Percentiles rank a stretch among this genome's conserved stretches.
Conservation (phyloP, 805 yeast species). For the Saccharomycopsis malanga region DNA sequence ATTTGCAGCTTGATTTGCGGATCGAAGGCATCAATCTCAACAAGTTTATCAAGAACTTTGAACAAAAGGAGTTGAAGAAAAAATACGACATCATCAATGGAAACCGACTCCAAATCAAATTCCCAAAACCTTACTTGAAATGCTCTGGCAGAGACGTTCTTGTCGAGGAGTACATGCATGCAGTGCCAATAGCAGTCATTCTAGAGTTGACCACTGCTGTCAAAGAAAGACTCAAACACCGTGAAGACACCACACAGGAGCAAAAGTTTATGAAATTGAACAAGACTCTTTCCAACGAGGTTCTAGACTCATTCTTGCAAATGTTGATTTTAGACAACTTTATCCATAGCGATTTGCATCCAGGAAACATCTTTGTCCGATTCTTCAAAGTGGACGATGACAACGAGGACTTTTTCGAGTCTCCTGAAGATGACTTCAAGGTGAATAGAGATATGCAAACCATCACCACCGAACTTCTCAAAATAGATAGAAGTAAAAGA, state of each 20-base stretch:
- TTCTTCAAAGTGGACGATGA: constrained; percentile 44
- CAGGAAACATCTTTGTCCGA: constrained; percentile 85
- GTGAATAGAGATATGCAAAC: constrained; percentile 34
- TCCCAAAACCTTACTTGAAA: constrained; percentile 68
- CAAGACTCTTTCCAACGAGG: constrained; percentile 66
- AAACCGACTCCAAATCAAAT: constrained; percentile 39
- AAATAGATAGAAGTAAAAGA: constrained; percentile 24
- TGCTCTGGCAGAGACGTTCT: constrained; percentile 64
- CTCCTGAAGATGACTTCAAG: constrained; percentile 24
- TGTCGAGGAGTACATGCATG: constrained; percentile 80
- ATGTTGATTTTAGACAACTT: constrained; percentile 92
- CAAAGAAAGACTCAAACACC: constrained; percentile 21
- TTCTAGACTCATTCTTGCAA: constrained; percentile 84
- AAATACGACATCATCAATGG: constrained; percentile 9
- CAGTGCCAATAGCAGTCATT: constrained; percentile 72
- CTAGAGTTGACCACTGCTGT: constrained; percentile 40
- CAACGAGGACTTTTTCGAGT: background rate
- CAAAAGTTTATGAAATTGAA: constrained; percentile 36
- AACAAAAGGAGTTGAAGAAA: constrained; percentile 28
- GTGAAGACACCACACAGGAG: constrained; percentile 35
- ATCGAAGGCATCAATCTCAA: constrained; percentile 80
- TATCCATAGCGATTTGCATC: constrained; percentile 94
- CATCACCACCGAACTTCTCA: constrained; percentile 31
- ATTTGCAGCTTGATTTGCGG: constrained; percentile 78
- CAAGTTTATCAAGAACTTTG: constrained; percentile 65